Evolutionary conservation across 805 yeast species (phyloP), one percentile per base, ranked within the genome.

Genomic region (Candida xiaguanensis): DNA sequence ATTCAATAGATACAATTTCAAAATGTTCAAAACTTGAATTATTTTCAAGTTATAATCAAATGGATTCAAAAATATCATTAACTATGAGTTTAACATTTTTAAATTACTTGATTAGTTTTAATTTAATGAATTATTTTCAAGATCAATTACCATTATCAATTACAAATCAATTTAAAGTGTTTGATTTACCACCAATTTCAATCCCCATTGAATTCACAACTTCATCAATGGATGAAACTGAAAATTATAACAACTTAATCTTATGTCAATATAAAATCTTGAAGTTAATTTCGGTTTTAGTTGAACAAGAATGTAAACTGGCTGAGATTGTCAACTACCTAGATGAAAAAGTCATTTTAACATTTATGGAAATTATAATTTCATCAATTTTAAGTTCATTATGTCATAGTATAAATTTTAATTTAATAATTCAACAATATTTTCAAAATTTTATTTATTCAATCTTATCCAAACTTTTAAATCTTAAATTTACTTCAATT

Each of bases 101-200:
- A 19, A 57, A 48, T 28, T 56, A 42, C 34, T 36, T 52, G 35
- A 29, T 51, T 22, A 39, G 53, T 20, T 15, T 34, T 19, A 50
- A 45, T 23, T 29, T 53, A 17, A 38, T 41, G 34, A 37, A 30
- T 30, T 41, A 41, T 14, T 42, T 42, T 4, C 5, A 27, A 15
- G 40, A 39, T 12, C 34, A 29, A 3, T 34, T 48, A 14, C 53
- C 58, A 8, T 18, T 28, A 11, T 31, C 43, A 0, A 40, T 53
- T 13, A n/a, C 35, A 7, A 29, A 38, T 14, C 45, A 45, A 13
- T 58, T 53, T 38, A 36, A 40, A 2, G 41, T 35, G 8, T 51
- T 56, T 19, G 36, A 41, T 7, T 34, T 56, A 20, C 65, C 69
- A 3, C 69, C 70, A 2, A 29, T 63, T 6, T 47, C 68, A 8